A percentile compares a stretch with the other conserved stretches of the same genome.
phyloP scores from a whole-genome alignment of 1,284 basidiomycete species.

The Cystobasidium slooffiae region DNA sequence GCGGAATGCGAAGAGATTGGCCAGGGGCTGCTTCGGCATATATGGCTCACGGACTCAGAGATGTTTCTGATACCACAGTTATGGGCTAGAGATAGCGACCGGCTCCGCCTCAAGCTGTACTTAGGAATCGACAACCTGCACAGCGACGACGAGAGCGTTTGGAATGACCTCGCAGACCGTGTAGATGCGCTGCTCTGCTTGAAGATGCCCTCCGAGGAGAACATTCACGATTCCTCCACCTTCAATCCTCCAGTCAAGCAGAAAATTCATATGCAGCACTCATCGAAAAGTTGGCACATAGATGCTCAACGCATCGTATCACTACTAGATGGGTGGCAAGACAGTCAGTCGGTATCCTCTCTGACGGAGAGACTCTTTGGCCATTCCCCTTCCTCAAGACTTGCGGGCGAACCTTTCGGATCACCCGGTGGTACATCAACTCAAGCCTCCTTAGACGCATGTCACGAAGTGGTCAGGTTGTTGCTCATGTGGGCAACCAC shows the following conservation, averaged over 20 bases:
- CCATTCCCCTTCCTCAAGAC: background rate
- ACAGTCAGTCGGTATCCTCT: background rate
- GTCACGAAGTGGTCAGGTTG: background rate
- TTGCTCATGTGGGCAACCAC: slow-evolving; percentile 29
- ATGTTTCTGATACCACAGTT: slow-evolving; percentile 20
- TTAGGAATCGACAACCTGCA: background rate
- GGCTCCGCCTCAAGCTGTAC: background rate
- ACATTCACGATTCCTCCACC: background rate
- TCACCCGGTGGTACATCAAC: no score
- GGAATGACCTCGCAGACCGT: background rate
- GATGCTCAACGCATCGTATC: background rate
- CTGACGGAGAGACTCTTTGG: background rate
- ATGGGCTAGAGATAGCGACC: background rate
- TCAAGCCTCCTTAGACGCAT: background rate
- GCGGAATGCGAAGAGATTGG: background rate
- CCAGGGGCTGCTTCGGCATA: background rate
- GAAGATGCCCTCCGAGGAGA: background rate
- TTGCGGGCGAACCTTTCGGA: no score
- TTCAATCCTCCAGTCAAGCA: background rate
- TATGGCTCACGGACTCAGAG: slow-evolving; percentile 13
- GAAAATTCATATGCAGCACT: background rate
- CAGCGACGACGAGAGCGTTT: background rate
- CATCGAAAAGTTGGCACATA: background rate
- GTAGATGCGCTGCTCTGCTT: background rate
- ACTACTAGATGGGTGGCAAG: background rate